Evolutionary conservation across 345 rosid genomes (phyloP).

Genomic region (Boechera stricta): DNA sequence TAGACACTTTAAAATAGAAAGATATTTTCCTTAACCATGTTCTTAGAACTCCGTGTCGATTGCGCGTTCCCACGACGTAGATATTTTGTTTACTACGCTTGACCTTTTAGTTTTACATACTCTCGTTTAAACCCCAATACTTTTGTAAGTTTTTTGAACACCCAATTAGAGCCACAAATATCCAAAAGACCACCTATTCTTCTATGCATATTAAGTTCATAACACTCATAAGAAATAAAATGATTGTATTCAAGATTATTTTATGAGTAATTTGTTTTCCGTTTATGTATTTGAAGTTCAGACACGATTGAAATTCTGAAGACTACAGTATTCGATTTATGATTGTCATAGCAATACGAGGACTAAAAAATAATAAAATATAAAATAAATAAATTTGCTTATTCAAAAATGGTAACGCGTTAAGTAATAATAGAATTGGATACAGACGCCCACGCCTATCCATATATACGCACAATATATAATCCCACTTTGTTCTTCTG

Average conservation of each 20-base stretch:
- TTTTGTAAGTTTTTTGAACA: neutral
- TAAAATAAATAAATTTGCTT: neutral
- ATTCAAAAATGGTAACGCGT: conserved; percentile 44
- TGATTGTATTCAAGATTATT: fast-evolving
- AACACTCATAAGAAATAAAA: neutral
- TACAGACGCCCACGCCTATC: conserved; percentile 25
- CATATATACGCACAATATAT: conserved; percentile 12
- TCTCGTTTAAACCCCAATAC: neutral
- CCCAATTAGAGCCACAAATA: neutral
- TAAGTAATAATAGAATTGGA: conserved; percentile 19
- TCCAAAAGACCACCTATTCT: too few species aligned
- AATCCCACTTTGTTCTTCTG: neutral
- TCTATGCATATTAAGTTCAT: neutral
- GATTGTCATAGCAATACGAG: neutral
- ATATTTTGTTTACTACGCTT: conserved; percentile 9
- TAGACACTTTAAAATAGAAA: neutral
- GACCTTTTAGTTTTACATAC: neutral
- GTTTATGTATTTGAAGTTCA: neutral
- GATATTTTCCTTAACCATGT: conserved; percentile 24
- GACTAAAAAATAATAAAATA: neutral
- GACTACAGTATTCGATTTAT: neutral
- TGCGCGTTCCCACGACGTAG: conserved; percentile 43
- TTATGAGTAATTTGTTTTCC: neutral
- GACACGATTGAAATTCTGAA: neutral
- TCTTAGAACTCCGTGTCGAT: conserved; percentile 31